These are phyloP conservation scores for Erysimum cheiri DNA, from an alignment of 441 rosid species.

Conservation along the genomic window DNA sequence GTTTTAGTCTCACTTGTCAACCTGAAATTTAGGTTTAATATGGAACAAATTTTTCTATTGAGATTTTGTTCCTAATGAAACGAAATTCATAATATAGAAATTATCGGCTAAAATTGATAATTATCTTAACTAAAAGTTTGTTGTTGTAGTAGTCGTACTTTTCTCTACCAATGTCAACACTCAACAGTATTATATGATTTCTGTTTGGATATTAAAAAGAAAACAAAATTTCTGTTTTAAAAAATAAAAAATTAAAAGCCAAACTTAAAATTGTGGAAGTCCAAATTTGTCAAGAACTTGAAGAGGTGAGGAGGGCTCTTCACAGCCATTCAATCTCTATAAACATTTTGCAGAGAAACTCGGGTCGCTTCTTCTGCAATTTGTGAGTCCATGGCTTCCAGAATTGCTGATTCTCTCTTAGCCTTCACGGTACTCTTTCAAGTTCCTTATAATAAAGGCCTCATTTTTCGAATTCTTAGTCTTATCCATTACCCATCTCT, in stretches of 20 bases:
- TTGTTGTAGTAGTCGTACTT: background rate
- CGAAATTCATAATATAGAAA: background rate
- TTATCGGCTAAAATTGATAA: background rate
- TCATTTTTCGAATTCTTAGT: slow-evolving; percentile 8
- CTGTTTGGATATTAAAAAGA: background rate
- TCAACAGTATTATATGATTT: background rate
- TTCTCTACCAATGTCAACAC: background rate
- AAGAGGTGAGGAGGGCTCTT: slow-evolving; percentile 35
- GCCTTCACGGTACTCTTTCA: slow-evolving; percentile 55
- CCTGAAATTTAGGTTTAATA: background rate
- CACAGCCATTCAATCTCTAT: slow-evolving; percentile 41
- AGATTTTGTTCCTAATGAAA: background rate
- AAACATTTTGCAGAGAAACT: slow-evolving; percentile 24
- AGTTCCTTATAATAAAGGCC: background rate
- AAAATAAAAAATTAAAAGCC: background rate
- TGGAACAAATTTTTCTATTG: background rate
- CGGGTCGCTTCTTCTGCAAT: slow-evolving; percentile 39
- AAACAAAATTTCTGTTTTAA: background rate
- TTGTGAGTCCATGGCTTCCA: slow-evolving; percentile 66
- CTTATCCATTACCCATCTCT: slow-evolving; percentile 17
- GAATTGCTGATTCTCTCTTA: slow-evolving; percentile 62
- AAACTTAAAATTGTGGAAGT: slow-evolving; percentile 39
- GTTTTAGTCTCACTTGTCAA: background rate
- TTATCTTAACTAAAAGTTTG: background rate
- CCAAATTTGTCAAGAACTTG: background rate